phyloP scores from a whole-genome alignment of 805 yeast species.

The Jamesozyma hellenica region DNA sequence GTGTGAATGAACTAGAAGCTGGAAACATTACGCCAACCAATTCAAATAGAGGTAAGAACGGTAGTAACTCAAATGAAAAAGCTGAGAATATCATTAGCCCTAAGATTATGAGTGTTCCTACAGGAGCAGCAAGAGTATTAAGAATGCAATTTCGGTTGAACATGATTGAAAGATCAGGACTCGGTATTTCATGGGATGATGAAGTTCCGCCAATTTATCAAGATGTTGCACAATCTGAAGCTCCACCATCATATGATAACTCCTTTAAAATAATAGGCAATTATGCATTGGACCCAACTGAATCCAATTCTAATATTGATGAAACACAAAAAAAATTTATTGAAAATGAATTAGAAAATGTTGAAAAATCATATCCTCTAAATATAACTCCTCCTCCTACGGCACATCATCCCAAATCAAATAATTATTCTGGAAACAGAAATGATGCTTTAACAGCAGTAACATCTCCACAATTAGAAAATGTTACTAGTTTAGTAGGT shows the following conservation, averaged over 20 bases:
- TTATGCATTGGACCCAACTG: not conserved
- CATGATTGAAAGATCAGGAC: conserved; percentile 82
- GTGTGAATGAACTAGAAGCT: conserved; percentile 15
- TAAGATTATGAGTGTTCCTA: conserved; percentile 53
- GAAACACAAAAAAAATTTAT: too few species aligned
- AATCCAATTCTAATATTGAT: conserved; percentile 1
- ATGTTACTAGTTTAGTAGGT: conserved; percentile 26
- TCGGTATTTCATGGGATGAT: conserved; percentile 97
- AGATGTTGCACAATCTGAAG: conserved; percentile 58
- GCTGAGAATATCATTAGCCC: not conserved
- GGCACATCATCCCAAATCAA: not conserved
- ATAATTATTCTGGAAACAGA: conserved; percentile 1
- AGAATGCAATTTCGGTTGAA: conserved; percentile 87
- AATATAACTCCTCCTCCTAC: not conserved
- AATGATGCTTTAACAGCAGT: conserved; percentile 5
- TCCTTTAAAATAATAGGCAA: conserved; percentile 1
- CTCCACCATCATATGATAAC: conserved; percentile 73
- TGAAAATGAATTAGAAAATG: not conserved
- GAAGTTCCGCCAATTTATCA: conserved; percentile 96
- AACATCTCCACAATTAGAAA: conserved; percentile 20
- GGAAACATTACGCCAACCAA: conserved; percentile 7
- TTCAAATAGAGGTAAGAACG: conserved; percentile 7
- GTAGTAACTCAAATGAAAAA: not conserved
- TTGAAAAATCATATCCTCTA: not conserved
- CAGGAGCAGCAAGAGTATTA: conserved; percentile 90